Percentiles rank a stretch among this genome's conserved stretches.
Evolutionary conservation across 1,284 basidiomycete species (phyloP).

Genomic region (Pseudozyma tsukubaensis): DNA sequence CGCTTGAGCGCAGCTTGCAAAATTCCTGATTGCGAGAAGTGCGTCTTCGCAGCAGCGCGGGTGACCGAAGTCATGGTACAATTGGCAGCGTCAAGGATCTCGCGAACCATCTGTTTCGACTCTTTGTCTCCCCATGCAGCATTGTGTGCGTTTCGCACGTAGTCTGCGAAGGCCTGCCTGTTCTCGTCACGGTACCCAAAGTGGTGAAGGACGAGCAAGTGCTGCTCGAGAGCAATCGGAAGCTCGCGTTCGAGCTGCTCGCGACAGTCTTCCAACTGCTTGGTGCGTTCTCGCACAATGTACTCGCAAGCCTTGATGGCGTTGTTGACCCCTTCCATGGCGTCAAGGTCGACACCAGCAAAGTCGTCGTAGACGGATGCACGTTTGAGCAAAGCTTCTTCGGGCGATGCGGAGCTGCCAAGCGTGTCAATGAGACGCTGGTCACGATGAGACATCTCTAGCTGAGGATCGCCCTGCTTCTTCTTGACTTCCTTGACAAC

Average conservation of each 20-base stretch:
- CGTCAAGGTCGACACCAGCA: slow-evolving; percentile 43
- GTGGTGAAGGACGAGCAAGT: slow-evolving; percentile 74
- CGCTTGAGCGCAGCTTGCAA: slow-evolving; percentile 47
- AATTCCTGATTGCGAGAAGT: slow-evolving; percentile 26
- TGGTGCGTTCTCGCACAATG: slow-evolving; percentile 83
- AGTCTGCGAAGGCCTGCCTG: slow-evolving; percentile 79
- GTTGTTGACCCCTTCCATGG: slow-evolving; percentile 50
- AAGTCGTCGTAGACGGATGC: slow-evolving; percentile 53
- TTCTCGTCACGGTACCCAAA: slow-evolving; percentile 77
- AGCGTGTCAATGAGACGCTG: slow-evolving; percentile 85
- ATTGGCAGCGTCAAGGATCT: slow-evolving; percentile 74
- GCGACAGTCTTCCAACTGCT: slow-evolving; percentile 83
- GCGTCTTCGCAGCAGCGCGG: slow-evolving; percentile 18
- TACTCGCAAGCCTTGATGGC: slow-evolving; percentile 91
- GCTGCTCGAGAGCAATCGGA: slow-evolving; percentile 73
- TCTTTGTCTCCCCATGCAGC: slow-evolving; percentile 76
- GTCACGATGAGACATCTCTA: slow-evolving; percentile 77
- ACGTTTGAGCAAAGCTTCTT: slow-evolving; percentile 69
- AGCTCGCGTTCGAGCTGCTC: slow-evolving; percentile 78
- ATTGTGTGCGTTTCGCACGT: slow-evolving; percentile 76
- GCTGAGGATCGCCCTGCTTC: slow-evolving; percentile 39
- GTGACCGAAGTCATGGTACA: slow-evolving; percentile 40
- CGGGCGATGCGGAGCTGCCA: slow-evolving; percentile 79
- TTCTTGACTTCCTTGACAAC: slow-evolving; percentile 32
- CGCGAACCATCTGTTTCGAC: slow-evolving; percentile 75